Evolutionary conservation across 768 basidiomycete genomes (phyloP).

Genomic region (Pilatotrama ljubarskyi): DNA sequence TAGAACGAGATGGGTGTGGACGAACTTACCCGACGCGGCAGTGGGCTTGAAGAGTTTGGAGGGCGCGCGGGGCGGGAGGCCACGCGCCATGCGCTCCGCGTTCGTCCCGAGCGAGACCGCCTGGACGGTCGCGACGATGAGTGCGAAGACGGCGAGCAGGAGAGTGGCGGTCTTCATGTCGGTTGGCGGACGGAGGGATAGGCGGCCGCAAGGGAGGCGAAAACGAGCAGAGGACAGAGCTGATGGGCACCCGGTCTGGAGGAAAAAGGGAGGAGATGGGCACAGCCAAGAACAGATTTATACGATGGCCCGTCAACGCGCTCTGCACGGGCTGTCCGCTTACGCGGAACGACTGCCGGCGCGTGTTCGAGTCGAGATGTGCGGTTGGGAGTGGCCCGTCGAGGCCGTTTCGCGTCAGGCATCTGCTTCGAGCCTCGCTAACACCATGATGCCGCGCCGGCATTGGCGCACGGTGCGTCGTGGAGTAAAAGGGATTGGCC

Average conservation of each 20-base stretch:
- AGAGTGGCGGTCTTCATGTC: conserved; percentile 15
- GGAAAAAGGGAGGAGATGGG: background rate
- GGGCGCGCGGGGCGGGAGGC: conserved; percentile 18
- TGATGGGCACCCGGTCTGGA: background rate
- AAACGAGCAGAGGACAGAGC: background rate
- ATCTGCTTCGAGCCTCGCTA: background rate
- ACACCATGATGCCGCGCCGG: background rate
- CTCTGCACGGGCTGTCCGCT: no score
- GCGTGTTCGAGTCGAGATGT: background rate
- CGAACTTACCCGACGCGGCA: background rate
- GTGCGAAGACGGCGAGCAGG: conserved; percentile 9
- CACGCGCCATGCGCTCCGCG: conserved; percentile 21
- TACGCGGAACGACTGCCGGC: background rate
- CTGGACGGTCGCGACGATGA: conserved; percentile 19
- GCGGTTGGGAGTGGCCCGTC: background rate
- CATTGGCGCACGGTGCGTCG: background rate
- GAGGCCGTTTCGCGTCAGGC: background rate
- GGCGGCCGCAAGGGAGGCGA: conserved; percentile 16
- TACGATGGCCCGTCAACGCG: background rate
- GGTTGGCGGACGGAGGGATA: background rate
- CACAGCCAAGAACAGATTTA: background rate
- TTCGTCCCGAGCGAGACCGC: conserved; percentile 10
- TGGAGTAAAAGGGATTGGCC: background rate
- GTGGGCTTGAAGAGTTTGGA: conserved; percentile 11
- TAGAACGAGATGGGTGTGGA: background rate